Evolutionary conservation across 1,284 basidiomycete genomes (phyloP), one percentile per base, ranked within the genome.

Genomic region (Ceratobasidium sp.): DNA sequence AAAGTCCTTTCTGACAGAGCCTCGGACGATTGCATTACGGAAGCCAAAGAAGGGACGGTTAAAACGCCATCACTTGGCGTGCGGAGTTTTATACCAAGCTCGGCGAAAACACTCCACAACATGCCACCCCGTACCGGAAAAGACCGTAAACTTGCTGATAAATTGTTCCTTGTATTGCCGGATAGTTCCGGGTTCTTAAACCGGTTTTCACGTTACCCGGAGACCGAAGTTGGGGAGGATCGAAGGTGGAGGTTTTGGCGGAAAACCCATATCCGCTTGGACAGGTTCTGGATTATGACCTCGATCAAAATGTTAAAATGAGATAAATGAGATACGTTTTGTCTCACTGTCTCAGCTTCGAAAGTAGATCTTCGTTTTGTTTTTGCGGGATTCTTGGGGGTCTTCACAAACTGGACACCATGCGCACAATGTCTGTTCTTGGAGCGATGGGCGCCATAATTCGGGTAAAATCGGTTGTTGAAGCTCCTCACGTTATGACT

Each of bases 231-330:
- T 5, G 17, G 33, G 13, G 59, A 33, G 33, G 59, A 17, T 61
- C 44, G 44, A 46, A 46, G 13, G 56, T 59, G 56, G 56, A 59
- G 56, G 56, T 33, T 59, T 40, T 20, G 59, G 59, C 38, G 59
- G 59, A 61, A 61, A 61, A 38, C 40, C 15, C 59, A 61, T 40
- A 61, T 61, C 59, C 59, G 33, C 59, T 13, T 50, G 38, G 59
- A 6, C 28, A 10, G 10, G 28, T 26, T 33, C n/a, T 28, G 56
- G 56, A 23, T 28, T 59, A 26, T 28, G 56, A 9, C 28, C 56
- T 59, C 23, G 56, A 54, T 54, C 7, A 54, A 54, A 23, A 23
- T 4, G 52, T 7, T 4, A 23, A 54, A 23, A 54, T 54, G 44
- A 13, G 44, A 46, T 13, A 46, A 46, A 13, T 13, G 7, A 46